A percentile compares a stretch with the other conserved stretches of the same genome.
Evolutionary conservation across 1,139 yeast genomes (phyloP).

Genomic region (Yamadazyma blattariae): DNA sequence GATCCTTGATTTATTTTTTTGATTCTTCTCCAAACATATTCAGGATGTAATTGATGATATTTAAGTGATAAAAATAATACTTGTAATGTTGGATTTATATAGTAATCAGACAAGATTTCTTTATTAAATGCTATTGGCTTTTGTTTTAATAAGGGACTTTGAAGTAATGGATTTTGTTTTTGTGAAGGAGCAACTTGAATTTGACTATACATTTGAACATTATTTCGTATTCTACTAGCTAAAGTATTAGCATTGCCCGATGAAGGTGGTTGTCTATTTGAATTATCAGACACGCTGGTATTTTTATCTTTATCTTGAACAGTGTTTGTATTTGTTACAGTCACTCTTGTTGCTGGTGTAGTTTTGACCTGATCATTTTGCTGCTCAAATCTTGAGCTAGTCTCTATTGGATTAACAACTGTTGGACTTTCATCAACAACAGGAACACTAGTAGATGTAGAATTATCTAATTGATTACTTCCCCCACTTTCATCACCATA

Average conservation of each 20-base stretch:
- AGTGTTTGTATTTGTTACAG: no score
- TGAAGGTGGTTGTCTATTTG: no score
- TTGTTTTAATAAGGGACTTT: constrained; percentile 35
- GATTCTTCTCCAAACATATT: constrained; percentile 72
- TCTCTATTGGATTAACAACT: no score
- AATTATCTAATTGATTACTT: no score
- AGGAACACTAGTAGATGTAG: no score
- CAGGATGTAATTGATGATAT: constrained; percentile 86
- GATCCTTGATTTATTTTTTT: constrained; percentile 45
- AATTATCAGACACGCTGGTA: no score
- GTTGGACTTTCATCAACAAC: no score
- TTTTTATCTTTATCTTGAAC: no score
- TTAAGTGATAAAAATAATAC: constrained; percentile 72
- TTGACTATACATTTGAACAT: constrained; percentile 20
- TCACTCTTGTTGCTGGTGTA: no score
- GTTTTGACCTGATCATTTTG: no score
- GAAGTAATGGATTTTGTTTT: constrained; percentile 42
- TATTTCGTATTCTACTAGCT: constrained; percentile 1
- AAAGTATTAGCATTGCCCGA: background rate
- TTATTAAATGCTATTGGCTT: constrained; percentile 37
- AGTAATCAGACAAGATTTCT: constrained; percentile 53
- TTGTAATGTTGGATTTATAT: constrained; percentile 64
- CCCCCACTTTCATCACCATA: no score
- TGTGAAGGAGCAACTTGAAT: constrained; percentile 32
- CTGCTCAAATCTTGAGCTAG: no score